Percentiles rank a stretch among this genome's conserved stretches.
These are phyloP conservation scores for Coemansia sp. DNA, from an alignment of 192 early-diverging fungal species.

Conservation along the genomic window DNA sequence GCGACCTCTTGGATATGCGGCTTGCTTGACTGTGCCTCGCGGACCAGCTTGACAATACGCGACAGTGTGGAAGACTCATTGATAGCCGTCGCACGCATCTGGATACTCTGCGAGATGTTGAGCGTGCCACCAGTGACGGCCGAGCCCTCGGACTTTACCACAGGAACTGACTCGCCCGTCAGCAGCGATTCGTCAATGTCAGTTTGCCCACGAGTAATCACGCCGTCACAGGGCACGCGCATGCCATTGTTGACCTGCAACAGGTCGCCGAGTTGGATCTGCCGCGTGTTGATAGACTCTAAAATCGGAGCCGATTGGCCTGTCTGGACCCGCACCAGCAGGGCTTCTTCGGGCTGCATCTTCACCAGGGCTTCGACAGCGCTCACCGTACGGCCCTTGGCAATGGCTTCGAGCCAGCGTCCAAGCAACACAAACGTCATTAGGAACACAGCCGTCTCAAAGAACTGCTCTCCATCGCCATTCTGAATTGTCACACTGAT, in stretches of 20 bases:
- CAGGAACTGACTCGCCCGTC: constrained; percentile 87
- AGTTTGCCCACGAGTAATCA: constrained; percentile 32
- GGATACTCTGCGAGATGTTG: constrained; percentile 74
- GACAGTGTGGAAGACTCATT: constrained; percentile 83
- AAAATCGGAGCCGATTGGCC: constrained; percentile 5
- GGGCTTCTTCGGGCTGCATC: constrained; percentile 53
- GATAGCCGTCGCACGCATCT: constrained; percentile 82
- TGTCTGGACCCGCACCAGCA: constrained; percentile 16
- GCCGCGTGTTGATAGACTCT: constrained; percentile 24
- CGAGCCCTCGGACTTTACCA: constrained; percentile 67
- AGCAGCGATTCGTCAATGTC: constrained; percentile 90
- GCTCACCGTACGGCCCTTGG: constrained; percentile 86
- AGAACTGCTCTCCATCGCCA: constrained; percentile 74
- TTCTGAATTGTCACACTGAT: constrained; percentile 58
- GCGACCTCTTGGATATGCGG: constrained; percentile 92
- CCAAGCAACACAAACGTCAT: constrained; percentile 92
- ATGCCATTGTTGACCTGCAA: constrained; percentile 61
- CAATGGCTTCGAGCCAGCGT: constrained; percentile 87
- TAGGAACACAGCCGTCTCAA: constrained; percentile 89
- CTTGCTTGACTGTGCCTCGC: constrained; percentile 89
- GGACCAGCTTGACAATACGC: constrained; percentile 90
- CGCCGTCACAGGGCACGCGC: constrained; percentile 60
- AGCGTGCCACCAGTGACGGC: constrained; percentile 90
- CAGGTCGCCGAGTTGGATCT: constrained; percentile 49
- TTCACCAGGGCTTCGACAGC: constrained; percentile 70